A percentile compares a stretch with the other conserved stretches of the same genome.
phyloP scores from a whole-genome alignment of 2,329 filamentous ascomycete species.

The Arthrobotrys sphaeroides region DNA sequence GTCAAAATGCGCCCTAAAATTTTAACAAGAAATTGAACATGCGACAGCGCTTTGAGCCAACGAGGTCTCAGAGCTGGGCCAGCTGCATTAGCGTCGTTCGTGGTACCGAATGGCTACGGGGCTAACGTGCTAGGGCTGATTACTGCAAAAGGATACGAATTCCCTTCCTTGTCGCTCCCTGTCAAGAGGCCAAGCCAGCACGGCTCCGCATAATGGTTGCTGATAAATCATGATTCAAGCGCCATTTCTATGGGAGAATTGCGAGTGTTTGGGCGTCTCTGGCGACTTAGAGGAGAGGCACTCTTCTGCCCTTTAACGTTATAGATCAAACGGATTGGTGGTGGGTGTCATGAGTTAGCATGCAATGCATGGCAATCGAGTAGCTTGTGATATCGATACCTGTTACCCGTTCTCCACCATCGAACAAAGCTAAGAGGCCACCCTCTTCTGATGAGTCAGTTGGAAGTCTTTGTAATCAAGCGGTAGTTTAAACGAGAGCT shows the following conservation, averaged over 20 bases:
- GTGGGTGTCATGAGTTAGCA: constrained; percentile 22
- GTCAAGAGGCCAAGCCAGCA: constrained; percentile 4
- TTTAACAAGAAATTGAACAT: constrained; percentile 23
- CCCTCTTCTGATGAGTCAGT: constrained; percentile 44
- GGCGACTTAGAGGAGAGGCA: constrained; percentile 9
- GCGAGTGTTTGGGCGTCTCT: constrained; percentile 10
- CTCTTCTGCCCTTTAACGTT: constrained; percentile 37
- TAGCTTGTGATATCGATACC: constrained; percentile 13
- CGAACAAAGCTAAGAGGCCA: not conserved
- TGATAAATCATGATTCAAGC: constrained; percentile 54
- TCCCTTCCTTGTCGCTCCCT: constrained; percentile 31
- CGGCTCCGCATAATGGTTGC: constrained; percentile 14
- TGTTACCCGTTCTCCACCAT: not conserved
- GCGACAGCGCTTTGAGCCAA: constrained; percentile 11
- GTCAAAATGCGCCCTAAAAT: not conserved
- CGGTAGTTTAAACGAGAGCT: constrained; percentile 31
- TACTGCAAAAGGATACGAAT: constrained; percentile 40
- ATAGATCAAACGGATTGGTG: constrained; percentile 11
- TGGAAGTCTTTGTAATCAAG: constrained; percentile 45
- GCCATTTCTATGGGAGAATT: constrained; percentile 22
- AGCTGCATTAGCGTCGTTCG: constrained; percentile 30
- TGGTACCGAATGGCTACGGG: constrained; percentile 25
- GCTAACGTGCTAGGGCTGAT: constrained; percentile 41
- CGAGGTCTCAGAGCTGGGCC: constrained; percentile 4
- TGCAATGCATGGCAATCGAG: not conserved